Evolutionary conservation across 1,139 yeast genomes (phyloP), one percentile per base, ranked within the genome.

Genomic region (Meyerozyma sp.): DNA sequence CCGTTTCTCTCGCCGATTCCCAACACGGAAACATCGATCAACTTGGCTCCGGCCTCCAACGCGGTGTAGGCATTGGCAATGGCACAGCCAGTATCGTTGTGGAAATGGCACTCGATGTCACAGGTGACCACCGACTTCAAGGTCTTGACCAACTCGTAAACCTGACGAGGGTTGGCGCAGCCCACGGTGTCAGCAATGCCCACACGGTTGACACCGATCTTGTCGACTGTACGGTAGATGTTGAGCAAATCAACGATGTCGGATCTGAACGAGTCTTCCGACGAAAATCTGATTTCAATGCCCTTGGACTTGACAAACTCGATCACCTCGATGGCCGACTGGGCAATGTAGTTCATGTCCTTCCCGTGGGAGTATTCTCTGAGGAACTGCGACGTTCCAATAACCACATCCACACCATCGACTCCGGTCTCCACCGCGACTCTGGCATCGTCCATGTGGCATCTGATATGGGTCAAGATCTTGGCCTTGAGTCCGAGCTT

Each of bases 131-230:
- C 81, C 11, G 79, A 70, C 54, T 71, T 77, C 53, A 77, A 71
- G n/a, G 82, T 77, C 59, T 79, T 71, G 45, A 77, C 79, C 54
- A 77, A 66, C 56, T 77, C 82, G 54, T 76, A 77, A 41, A 77
- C 82, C 57, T 77, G 82, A 62, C 82, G 69, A 44, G 82, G 81
- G 57, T 77, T 76, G 42, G 82, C 82, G 59, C 82, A 77, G 42
- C 82, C 82, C 39, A 77, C 81, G 27, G 82, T 77, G 59, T 77
- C 82, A 42, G 82, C 82, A 58, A 77, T 77, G 53, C 82, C 82
- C 41, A 77, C 80, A 61, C 82, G 67, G 58, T 77, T 73, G 43
- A 77, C 82, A 39, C 82, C 82, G 44, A 77, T 74, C 55, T 77
- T 77, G 60, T 76, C 80, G 41, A 77, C 81, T 18, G 81, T 74